Evolutionary conservation across 2,329 filamentous ascomycete species (phyloP), one percentile per base, ranked within the genome.

Genomic region (Scolecobasidium constrictum): DNA sequence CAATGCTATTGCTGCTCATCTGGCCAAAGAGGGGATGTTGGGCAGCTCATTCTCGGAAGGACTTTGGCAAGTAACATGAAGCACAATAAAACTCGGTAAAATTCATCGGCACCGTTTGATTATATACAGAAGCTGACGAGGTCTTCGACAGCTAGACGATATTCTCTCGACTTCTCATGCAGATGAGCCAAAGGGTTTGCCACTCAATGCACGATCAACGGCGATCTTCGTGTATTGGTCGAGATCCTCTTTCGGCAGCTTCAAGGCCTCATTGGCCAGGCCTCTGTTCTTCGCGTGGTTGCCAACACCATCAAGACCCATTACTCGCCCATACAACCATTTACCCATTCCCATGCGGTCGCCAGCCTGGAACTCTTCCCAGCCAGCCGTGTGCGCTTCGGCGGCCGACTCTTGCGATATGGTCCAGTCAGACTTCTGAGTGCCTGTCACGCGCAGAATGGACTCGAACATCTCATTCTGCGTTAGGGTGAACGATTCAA

Each of bases 221-320:
- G 67, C 72, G 18, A 55, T 54, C 54, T 61, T 66, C 0, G 72
- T 83, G 18, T 62, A 60, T 46, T 72, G 67, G 49, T 83, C 77
- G 37, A 82, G 48, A 35, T 69, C 66, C 55, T 82, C 78, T 47
- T 71, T 59, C 0, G 72, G 69, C 52, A 83, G 57, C 0, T 66
- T 73, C 13, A 84, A 57, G 4, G 62, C 50, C 13, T 69, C 65
- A 47, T 83, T 82, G 3, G 31, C 40, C 15, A 43, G 16, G 64
- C 60, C 12, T 66, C 47, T 3, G 55, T 58, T 31, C 59, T 59
- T 39, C 59, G 59, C 39, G 34, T 16, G 38, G 6, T 39, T 20
- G 3, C 35, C 41, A 12, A 39, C 46, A 35, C 35, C 45, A 3
- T 38, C 47, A 4, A 38, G 40, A 23, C 42, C 49, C 35, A 44